Evolutionary conservation across 1,139 yeast genomes (phyloP).

Genomic region (Saccharomyces hybrid): DNA sequence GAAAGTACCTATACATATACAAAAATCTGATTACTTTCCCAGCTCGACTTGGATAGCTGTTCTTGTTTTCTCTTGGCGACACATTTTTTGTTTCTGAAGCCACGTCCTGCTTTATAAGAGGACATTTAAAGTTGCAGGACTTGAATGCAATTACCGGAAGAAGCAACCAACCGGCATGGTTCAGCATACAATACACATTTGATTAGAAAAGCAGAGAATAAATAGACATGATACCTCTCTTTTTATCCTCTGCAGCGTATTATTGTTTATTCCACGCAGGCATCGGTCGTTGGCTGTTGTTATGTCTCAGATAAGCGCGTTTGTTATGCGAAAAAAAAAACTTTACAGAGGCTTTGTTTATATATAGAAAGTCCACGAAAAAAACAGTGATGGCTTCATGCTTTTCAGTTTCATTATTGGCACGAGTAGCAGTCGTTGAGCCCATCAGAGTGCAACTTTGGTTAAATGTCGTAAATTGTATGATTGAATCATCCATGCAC

Average conservation of each 20-base stretch:
- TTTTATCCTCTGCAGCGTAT: no score
- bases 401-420: neutral
- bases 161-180: neutral
- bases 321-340: neutral
- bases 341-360: conserved; percentile 1
- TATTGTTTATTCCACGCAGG: neutral
- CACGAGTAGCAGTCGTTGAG: neutral
- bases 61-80: neutral
- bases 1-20: neutral
- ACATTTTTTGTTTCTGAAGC: neutral
- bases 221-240: neutral
- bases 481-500: neutral
- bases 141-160: neutral
- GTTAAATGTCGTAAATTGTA: neutral
- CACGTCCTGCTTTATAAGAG: neutral
- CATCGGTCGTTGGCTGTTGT: neutral
- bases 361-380: neutral
- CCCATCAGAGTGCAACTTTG: neutral
- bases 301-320: neutral
- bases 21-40: neutral
- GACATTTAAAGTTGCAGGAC: neutral
- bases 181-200: neutral
- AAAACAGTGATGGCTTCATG: neutral
- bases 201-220: neutral
- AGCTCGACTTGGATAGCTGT: neutral